Base-by-base conservation (phyloP, 768 basidiomycete species). In the Daedaleopsis nitida region DNA sequence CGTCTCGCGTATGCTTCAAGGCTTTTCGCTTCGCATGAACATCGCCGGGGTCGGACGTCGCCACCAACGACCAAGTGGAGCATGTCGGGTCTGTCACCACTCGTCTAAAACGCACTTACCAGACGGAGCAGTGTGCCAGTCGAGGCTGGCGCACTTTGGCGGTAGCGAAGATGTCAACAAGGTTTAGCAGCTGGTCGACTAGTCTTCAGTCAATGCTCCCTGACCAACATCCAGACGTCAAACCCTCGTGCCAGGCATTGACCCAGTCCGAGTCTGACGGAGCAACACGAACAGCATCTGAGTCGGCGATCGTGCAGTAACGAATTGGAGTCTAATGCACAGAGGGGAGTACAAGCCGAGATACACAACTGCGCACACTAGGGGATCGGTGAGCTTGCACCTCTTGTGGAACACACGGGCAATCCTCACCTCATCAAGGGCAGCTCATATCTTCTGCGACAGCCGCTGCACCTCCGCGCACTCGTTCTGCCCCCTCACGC, bases 401-500 rank as follows among this genome's bases (percentile, higher is more conserved):
- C 19, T 13, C 10, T 14, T 49, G 23, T 27, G 23, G 9, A 21
- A 13, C 7, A 14, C 19, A 23, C 4, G 21, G 45, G 11, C 45
- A 47, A 21, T n/a, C 19, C 21, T 47, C 19, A 17, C 34, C 50
- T 52, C 27, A 32, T 32, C 27, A 35, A 16, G 32, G 17, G 43
- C 23, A 38, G 13, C 10, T 59, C 45, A 64, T 21, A 67, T 57
- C 48, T 51, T 65, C 21, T 53, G 54, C 11, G 81, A 76, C 50
- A 92, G 70, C 57, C 77, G 79, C 65, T 89, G 83, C 11, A 92
- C 83, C 50, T 78, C 74, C n/a, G 72, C 70, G 58, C 92, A 94
- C 42, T 84, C 88, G 32, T 81, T 76, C 49, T 75, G 66, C 9
- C 92, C 92, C 49, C 91, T 78, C 12, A 86, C 84, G 64, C 91